Evolutionary conservation across 192 early-diverging fungal genomes (phyloP).

Genomic region (Coemansia sp.): DNA sequence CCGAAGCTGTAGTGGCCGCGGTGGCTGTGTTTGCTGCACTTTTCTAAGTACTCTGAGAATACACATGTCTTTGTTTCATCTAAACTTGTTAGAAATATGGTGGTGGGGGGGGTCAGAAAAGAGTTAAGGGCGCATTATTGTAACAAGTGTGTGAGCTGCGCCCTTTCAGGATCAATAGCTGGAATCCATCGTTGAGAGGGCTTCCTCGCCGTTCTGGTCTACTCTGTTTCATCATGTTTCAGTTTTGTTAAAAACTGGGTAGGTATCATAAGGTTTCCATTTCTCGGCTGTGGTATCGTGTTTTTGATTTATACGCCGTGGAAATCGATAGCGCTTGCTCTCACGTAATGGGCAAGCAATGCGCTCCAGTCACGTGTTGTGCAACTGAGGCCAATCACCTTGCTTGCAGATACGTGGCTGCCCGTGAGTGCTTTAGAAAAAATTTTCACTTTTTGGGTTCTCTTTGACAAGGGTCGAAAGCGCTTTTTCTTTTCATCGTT

Average conservation of each 20-base stretch:
- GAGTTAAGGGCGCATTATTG: slow-evolving; percentile 31
- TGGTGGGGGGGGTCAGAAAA: slow-evolving; percentile 31
- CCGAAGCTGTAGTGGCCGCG: slow-evolving; percentile 5
- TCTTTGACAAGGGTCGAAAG: not conserved
- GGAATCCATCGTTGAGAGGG: slow-evolving; percentile 1
- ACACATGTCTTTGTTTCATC: not conserved
- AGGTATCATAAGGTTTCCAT: slow-evolving; percentile 19
- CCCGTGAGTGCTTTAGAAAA: not conserved
- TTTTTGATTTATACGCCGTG: not conserved
- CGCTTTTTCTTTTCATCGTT: not conserved
- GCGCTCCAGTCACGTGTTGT: not conserved
- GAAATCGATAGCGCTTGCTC: too few relatives aligned
- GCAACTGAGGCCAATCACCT: too few relatives aligned
- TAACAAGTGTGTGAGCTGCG: slow-evolving; percentile 40
- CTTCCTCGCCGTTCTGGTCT: slow-evolving; percentile 18
- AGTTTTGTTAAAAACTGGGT: slow-evolving; percentile 35
- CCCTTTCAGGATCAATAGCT: slow-evolving; percentile 15
- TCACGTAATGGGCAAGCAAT: not conserved
- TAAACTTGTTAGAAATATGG: too few relatives aligned
- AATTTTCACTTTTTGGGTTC: slow-evolving; percentile 2
- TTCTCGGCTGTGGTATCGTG: not conserved
- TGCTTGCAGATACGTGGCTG: too few relatives aligned
- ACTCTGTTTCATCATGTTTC: slow-evolving; percentile 36
- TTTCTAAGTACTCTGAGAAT: not conserved
- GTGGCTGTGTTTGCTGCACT: slow-evolving; percentile 17